A percentile compares a stretch with the other conserved stretches of the same genome.
These are phyloP conservation scores for Eucalyptus pauciflora DNA, from an alignment of 345 rosid genomes.

Conservation along the genomic window DNA sequence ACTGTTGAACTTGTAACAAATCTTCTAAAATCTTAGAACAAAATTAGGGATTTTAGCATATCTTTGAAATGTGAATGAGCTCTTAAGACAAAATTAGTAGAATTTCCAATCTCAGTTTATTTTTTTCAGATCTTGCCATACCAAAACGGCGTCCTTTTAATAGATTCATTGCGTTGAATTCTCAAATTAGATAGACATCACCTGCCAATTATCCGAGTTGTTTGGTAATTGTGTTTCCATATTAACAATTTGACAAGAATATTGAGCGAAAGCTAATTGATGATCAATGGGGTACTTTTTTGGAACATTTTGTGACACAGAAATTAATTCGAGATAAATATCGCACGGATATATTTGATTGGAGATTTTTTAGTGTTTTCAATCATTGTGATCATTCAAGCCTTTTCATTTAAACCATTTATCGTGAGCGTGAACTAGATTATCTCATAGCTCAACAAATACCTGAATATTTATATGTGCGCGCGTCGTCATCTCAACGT, in stretches of 20 bases:
- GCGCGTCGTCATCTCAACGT: rapidly evolving
- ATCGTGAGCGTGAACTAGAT: background rate
- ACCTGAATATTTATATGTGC: background rate
- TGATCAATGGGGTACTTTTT: background rate
- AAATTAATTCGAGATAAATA: background rate
- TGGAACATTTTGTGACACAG: background rate
- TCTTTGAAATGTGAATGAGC: background rate
- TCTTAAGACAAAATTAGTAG: background rate
- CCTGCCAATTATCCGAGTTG: background rate
- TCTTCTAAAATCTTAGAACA: background rate
- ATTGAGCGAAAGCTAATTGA: background rate
- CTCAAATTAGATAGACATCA: background rate
- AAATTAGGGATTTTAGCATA: background rate
- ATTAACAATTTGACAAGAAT: background rate
- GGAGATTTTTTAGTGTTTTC: background rate
- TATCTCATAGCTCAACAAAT: background rate
- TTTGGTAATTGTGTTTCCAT: background rate
- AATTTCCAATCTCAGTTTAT: background rate
- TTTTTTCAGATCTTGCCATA: background rate
- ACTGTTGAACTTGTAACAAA: background rate
- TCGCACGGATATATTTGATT: rapidly evolving
- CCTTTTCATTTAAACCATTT: background rate
- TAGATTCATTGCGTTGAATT: background rate
- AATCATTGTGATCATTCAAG: background rate
- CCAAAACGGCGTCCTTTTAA: background rate